Base-by-base conservation (phyloP, 2,329 filamentous ascomycete genomes). In the Venturia carpophila region DNA sequence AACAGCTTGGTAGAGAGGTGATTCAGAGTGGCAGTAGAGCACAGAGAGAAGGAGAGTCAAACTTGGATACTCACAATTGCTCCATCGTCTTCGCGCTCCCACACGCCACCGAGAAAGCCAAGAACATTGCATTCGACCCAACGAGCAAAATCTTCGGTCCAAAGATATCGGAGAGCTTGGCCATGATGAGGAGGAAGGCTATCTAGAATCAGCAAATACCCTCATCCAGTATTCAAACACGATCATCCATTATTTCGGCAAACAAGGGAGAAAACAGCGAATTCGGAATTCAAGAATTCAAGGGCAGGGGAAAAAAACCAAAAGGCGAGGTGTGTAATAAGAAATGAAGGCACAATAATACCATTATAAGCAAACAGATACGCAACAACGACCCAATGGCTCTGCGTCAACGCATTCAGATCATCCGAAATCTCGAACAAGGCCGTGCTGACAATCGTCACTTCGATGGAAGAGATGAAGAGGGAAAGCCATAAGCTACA, bases 351-450 rank as follows among this genome's bases (percentile, higher is more conserved):
- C n/a, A n/a, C n/a, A n/a, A n/a, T n/a, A n/a, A n/a, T n/a, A 58
- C 63, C 52, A 58, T 34, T 64, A 19, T 58, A 64, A 39, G 63
- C 43, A 11, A 64, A 60, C 27, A 64, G 7, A 47, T 64, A 64
- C 13, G 63, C 45, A 43, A 56, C 55, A 27, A 64, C 43, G 27
- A 64, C 21, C 63, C 63, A 64, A n/a, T 52, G 27, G 7, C 27
- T 41, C 34, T 42, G 45, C 52, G 47, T 45, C 34, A 64, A 64
- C 15, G 30, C 63, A 39, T 60, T 42, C 4, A 64, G 63, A 37
- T 60, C 39, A 45, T 56, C 34, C 11, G 63, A 56, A 21, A 64
- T 64, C 10, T 56, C 27, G 21, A 64, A 42, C 17, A 64, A 27
- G 17, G 63, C 49, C 13, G 63, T 64, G 42, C 47, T 60, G 21